Percentiles rank a stretch among this genome's conserved stretches.
phyloP scores from a whole-genome alignment of 2,329 filamentous ascomycete genomes.

The Coniochaeta sp. region DNA sequence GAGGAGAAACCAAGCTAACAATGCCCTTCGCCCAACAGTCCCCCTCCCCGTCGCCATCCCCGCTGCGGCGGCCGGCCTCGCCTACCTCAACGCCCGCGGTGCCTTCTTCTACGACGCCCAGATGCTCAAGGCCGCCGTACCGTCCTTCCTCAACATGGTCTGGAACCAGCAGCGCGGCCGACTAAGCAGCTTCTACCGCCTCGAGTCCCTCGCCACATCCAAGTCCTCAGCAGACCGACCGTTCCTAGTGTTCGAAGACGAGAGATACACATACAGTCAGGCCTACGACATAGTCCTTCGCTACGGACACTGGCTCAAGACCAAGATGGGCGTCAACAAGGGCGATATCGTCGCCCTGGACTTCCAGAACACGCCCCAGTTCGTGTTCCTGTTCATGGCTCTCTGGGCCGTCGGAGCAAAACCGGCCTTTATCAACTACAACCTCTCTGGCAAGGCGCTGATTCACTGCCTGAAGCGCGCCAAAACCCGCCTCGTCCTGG shows the following conservation, averaged over 20 bases:
- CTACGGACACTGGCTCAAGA: slow-evolving; percentile 70
- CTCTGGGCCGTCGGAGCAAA: slow-evolving; percentile 78
- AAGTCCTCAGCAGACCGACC: slow-evolving; percentile 42
- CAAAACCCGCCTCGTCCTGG: slow-evolving; percentile 58
- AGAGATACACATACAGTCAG: slow-evolving; percentile 66
- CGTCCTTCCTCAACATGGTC: slow-evolving; percentile 32
- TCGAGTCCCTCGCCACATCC: slow-evolving; percentile 59
- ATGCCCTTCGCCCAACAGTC: slow-evolving; percentile 26
- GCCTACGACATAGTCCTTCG: slow-evolving; percentile 63
- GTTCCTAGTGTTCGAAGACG: slow-evolving; percentile 64
- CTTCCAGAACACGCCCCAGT: slow-evolving; percentile 74
- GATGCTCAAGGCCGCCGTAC: slow-evolving; percentile 49
- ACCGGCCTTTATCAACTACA: slow-evolving; percentile 86
- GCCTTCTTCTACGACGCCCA: slow-evolving; percentile 59
- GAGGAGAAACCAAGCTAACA: too few relatives aligned
- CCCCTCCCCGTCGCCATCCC: slow-evolving; percentile 49
- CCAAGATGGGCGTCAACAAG: slow-evolving; percentile 53
- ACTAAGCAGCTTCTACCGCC: slow-evolving; percentile 65
- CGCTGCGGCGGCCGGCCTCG: slow-evolving; percentile 58
- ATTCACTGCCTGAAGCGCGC: slow-evolving; percentile 68
- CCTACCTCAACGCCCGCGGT: slow-evolving; percentile 70
- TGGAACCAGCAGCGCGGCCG: slow-evolving; percentile 49
- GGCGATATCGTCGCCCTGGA: slow-evolving; percentile 75
- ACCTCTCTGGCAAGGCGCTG: slow-evolving; percentile 64
- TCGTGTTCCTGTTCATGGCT: slow-evolving; percentile 68